A percentile compares a stretch with the other conserved stretches of the same genome.
These are phyloP conservation scores for Oenanthe sinensis DNA, from an alignment of 129 eudicot species.

Conservation along the genomic window DNA sequence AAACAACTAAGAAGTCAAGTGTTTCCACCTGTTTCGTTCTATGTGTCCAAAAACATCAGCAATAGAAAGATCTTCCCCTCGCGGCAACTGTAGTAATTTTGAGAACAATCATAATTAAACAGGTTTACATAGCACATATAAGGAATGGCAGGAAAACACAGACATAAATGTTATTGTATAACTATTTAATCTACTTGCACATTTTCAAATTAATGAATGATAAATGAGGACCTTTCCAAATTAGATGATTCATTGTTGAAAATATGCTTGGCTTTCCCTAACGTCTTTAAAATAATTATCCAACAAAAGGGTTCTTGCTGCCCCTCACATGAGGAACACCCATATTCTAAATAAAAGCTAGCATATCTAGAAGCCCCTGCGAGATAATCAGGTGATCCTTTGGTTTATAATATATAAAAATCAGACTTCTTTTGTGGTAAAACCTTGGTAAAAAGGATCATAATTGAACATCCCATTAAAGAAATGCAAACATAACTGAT, in stretches of 20 bases:
- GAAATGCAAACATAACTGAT: neutral
- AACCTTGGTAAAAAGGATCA: neutral
- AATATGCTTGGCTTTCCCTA: neutral
- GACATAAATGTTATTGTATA: neutral
- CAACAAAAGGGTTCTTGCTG: neutral
- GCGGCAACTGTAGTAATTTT: conserved; percentile 55
- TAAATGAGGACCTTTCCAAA: neutral
- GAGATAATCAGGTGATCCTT: neutral
- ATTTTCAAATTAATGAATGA: neutral
- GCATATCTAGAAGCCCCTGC: neutral
- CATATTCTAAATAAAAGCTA: neutral
- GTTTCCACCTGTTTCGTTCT: conserved; percentile 66
- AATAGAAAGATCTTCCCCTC: conserved; percentile 62
- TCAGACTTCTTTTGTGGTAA: neutral
- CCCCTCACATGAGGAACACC: conserved; percentile 1
- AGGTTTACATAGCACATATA: neutral
- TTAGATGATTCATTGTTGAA: neutral
- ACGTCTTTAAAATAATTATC: neutral
- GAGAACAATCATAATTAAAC: conserved; percentile 3
- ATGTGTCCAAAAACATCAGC: conserved; percentile 96
- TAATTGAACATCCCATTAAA: neutral
- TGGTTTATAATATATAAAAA: neutral
- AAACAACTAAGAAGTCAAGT: neutral
- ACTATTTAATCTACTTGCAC: neutral
- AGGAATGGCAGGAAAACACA: neutral